Percentiles rank a stretch among this genome's conserved stretches.
Conservation (phyloP, 331 rosid genomes). For the Saraca asoca region DNA sequence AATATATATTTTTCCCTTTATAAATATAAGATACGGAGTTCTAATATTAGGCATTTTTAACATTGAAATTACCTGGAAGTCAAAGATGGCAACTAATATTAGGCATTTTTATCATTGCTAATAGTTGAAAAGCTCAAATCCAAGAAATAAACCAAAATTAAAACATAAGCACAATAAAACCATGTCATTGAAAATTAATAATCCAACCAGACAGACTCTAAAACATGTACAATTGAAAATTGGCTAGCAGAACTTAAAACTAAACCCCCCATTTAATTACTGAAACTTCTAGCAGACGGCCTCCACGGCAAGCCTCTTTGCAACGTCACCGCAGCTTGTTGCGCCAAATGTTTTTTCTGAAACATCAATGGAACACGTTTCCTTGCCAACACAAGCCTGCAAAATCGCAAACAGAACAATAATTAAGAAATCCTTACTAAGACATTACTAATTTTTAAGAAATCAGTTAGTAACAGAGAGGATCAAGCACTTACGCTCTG, state of each 20-base stretch:
- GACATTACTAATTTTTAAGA: neutral
- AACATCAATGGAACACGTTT: constrained; percentile 38
- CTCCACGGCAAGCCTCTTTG: constrained; percentile 47
- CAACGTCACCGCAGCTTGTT: constrained; percentile 32
- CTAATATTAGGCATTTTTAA: too few species aligned
- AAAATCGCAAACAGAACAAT: neutral
- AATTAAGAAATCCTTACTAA: neutral
- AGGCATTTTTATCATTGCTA: too few species aligned
- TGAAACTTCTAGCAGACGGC: constrained; percentile 34
- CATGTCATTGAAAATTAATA: too few species aligned
- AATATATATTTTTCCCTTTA: too few species aligned
- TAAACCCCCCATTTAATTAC: neutral
- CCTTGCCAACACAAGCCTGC: constrained; percentile 41
- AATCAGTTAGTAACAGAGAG: neutral
- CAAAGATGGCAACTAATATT: too few species aligned
- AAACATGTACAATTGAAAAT: neutral
- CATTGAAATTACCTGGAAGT: too few species aligned
- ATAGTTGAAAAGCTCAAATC: too few species aligned
- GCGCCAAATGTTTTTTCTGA: constrained; percentile 45
- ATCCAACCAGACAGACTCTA: neutral
- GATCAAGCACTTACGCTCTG: constrained; percentile 6
- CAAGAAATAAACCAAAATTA: too few species aligned
- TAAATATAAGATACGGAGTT: too few species aligned
- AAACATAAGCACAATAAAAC: too few species aligned
- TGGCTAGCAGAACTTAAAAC: neutral